Percentiles rank a stretch among this genome's conserved stretches.
Conservation (phyloP, 768 basidiomycete species). For the Kwoniella mangroviensis region DNA sequence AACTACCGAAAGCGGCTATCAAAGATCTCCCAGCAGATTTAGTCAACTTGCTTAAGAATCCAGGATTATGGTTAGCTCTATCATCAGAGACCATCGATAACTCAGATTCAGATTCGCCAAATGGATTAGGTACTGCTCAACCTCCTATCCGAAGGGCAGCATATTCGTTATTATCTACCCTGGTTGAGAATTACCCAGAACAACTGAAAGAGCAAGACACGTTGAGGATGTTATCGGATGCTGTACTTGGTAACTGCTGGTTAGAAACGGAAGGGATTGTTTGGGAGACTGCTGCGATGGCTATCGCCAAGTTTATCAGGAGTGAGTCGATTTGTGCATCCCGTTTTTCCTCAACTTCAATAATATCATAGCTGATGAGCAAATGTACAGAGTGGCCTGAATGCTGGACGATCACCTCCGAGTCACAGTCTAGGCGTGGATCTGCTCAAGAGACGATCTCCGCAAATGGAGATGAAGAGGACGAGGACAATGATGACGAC, state of each 20-base stretch:
- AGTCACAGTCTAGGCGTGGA: neutral
- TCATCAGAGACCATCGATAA: conserved; percentile 63
- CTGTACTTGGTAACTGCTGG: conserved; percentile 58
- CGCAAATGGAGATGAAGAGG: conserved; percentile 38
- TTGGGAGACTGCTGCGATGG: conserved; percentile 70
- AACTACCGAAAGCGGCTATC: conserved; percentile 15
- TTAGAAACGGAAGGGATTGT: conserved; percentile 74
- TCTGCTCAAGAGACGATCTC: conserved; percentile 2
- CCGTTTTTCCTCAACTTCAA: too few species aligned
- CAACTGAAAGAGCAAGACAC: conserved; percentile 42
- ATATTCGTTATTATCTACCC: conserved; percentile 66
- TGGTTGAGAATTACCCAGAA: conserved; percentile 64
- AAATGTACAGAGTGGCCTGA: conserved; percentile 64
- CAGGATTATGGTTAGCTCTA: conserved; percentile 66
- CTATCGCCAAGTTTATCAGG: conserved; percentile 72
- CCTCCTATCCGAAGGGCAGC: conserved; percentile 74
- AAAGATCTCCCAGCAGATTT: conserved; percentile 25
- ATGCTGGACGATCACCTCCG: conserved; percentile 65
- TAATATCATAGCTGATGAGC: neutral
- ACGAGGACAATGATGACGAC: conserved; percentile 52
- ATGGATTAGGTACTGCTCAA: conserved; percentile 67
- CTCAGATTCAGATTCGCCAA: conserved; percentile 31
- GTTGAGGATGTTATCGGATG: conserved; percentile 62
- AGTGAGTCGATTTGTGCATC: conserved; percentile 60
- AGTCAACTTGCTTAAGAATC: conserved; percentile 31